Evolutionary conservation across 2,329 filamentous ascomycete genomes (phyloP), one percentile per base, ranked within the genome.

Genomic region (Aspergillus pseudoglaucus): DNA sequence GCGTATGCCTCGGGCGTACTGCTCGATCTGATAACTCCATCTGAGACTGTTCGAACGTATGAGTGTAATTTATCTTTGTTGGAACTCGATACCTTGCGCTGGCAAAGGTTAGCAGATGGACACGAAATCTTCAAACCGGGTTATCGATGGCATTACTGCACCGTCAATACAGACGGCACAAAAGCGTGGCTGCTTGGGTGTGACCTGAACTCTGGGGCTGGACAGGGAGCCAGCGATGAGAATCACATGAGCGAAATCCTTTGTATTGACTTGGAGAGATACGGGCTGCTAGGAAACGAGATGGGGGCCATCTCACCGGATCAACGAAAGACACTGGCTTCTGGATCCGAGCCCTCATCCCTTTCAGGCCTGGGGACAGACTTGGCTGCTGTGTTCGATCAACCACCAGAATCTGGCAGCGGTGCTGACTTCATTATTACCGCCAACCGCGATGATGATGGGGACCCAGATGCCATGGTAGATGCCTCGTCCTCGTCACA

Each of bases 121-220:
- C 86, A 88, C 44, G 93, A 98, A 63, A 85, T 98, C 30, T 98
- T 96, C 71, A 87, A 87, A 57, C 76, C 83, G 0, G 88, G 87
- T n/a, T 97, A 93, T 66, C 83, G 91, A 50, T 98, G 93, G 93
- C 91, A 97, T 67, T 98, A 98, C 65, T 97, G 93, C 66, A 95
- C 90, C 3, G 87, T 96, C 70, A 94, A 96, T 63, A 85, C 93
- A 51, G 88, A 95, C 59, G 91, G 91, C 5, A 96, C 93, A 6
- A 95, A 95, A 64, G 93, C 90, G 6, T 98, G 93, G 90, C 76
- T 98, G 20, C 78, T 98, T n/a, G 93, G 93, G 7, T 96, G 90
- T 60, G 87, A 87, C 2, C 85, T 87, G 3, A 89, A 95, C 37
- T 72, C 78, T 15, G 75, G 79, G 6, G 82, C 83, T 42, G 85